Base-by-base conservation (phyloP, 164 flowering plant genomes). In the Annona squamosa region DNA sequence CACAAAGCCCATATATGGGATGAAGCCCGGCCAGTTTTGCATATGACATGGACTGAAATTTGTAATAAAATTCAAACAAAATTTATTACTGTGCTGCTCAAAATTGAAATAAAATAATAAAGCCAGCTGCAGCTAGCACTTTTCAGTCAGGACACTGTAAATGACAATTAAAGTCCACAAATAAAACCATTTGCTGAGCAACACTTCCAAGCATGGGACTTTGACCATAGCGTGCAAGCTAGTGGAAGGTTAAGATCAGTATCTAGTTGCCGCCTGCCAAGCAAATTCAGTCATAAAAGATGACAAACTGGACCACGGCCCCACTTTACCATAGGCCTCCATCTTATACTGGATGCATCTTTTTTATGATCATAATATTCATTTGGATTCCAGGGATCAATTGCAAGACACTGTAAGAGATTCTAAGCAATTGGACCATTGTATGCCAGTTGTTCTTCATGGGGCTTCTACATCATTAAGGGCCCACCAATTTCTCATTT, bases 1-100 rank as follows among this genome's bases (percentile, higher is more conserved):
- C 87, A 95, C 99, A 95, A 41, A 95, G 97, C 71, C 99, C 99
- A 79, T 93, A 93, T 44, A 95, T 91, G 69, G 98, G 91, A 75
- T 85, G 84, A 71, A 95, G 92, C 67, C 99, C 99, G 75, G 99
- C 98, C 80, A 95, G 81, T 84, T 87, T 95, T 77, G 98, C 99
- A 75, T 95, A 95, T n/a, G 99, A 95, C 99, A 93, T 95, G 46
- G 93, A 82, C 98, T 93, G 97, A 26, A 63, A 86, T 63, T 65
- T 57, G 78, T 41, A 82, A 76, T 77, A 72, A 71, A 65, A 67
- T 74, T 80, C 79, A 79, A 72, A 46, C 66, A 64, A 37, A 37
- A 37, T 26, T 4, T 7, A 7, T 6, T 41, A 63, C 66, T 19
- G 19, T 17, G 45, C 10, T 6, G 45, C 67, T 64, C 67, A 64